Evolutionary conservation across 2,329 filamentous ascomycete genomes (phyloP).

Genomic region (Aureobasidium sp.): DNA sequence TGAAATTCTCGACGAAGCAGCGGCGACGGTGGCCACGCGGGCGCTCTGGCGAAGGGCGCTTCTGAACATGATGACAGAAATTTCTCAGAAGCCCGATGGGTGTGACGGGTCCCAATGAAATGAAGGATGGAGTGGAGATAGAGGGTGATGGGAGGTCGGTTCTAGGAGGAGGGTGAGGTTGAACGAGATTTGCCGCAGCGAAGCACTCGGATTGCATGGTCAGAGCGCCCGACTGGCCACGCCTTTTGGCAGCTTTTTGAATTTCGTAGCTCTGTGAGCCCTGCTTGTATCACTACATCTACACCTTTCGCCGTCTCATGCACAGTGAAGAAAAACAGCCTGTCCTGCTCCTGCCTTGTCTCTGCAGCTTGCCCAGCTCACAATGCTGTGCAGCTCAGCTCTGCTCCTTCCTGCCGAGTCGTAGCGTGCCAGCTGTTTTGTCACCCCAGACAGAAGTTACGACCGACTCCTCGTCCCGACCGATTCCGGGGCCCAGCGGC

Average conservation of each 20-base stretch:
- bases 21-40: conserved; percentile 89
- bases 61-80: conserved; percentile 72
- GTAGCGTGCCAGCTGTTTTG: conserved; percentile 9
- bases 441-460: conserved; percentile 4
- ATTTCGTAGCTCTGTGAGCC: conserved; percentile 4
- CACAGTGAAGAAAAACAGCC: background rate
- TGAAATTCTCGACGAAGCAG: conserved; percentile 84
- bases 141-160: conserved; percentile 17
- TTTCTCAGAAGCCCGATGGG: conserved; percentile 18
- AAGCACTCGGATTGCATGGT: conserved; percentile 7
- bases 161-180: conserved; percentile 16
- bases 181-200: conserved; percentile 14
- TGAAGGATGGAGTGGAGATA: conserved; percentile 19
- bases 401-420: background rate
- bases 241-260: conserved; percentile 13
- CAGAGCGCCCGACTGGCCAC: conserved; percentile 3
- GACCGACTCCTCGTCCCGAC: conserved; percentile 11
- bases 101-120: conserved; percentile 17
- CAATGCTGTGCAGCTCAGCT: background rate
- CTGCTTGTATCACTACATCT: background rate
- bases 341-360: background rate
- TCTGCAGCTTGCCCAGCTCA: background rate
- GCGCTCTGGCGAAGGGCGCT: conserved; percentile 96
- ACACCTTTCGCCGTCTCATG: background rate
- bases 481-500: conserved; percentile 2